Base-by-base conservation (phyloP, 2,329 filamentous ascomycete genomes). In the Phialophora macrospora region DNA sequence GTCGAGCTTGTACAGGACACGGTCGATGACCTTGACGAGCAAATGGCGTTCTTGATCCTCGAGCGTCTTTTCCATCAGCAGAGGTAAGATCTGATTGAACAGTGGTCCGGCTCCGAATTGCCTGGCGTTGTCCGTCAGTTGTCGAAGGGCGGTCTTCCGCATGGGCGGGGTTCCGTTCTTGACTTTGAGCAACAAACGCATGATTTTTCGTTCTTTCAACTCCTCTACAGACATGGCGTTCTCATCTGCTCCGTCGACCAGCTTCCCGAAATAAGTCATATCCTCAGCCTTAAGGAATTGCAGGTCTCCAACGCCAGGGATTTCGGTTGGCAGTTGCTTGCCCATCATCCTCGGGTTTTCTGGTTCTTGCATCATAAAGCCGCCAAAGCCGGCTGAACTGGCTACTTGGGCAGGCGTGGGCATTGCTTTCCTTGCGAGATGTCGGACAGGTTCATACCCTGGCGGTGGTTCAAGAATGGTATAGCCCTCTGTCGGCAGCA, bases 271-370 rank as follows among this genome's bases (percentile, higher is more conserved):
- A 80, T 99, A 99, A 46, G 92, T 89, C 93, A 98, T 97, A 78
- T 99, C 95, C 77, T 99, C 95, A 1, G 93, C 88, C 80, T 99
- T 99, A 85, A 99, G 97, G 77, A 98, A 99, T 72, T 97, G 93
- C 59, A 99, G 81, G 77, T 99, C 95, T 46, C 93, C 93, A 57
- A 99, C 93, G 46, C 95, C 95, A 3, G 95, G 93, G 44, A 99
- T 97, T 75, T 98, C 94, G 3, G 92, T 96, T 8, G 94, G 92
- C 73, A 98, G 87, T 72, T 96, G 92, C 80, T 96, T 96, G 71
- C 93, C 92, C 75, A 94, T 87, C 57, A 91, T 83, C 70, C 92
- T 87, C 66, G 88, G 88, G 75, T 91, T 93, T 72, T 96, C 93
- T 8, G 93, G 91, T 72, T 99, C 93, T 76, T 98, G 95, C 88